phyloP scores from a whole-genome alignment of 164 flowering plant species.

The Kalanchoe fedtschenkoi region DNA sequence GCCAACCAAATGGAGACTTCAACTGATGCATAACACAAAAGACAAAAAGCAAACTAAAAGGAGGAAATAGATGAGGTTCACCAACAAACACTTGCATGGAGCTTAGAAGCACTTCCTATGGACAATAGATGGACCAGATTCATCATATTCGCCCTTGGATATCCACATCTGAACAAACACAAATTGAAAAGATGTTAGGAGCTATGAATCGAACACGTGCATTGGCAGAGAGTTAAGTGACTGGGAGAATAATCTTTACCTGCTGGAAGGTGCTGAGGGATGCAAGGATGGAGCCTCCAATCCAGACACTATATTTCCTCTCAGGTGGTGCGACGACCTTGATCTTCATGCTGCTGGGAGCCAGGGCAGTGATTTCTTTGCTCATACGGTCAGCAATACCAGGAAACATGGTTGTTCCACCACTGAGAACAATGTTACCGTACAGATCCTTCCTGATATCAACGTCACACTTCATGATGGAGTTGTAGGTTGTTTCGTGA shows the following conservation, averaged over 20 bases:
- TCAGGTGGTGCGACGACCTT: slow-evolving; percentile 15
- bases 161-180: slow-evolving; percentile 12
- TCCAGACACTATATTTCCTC: slow-evolving; percentile 15
- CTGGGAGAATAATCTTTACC: background rate
- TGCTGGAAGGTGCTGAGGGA: slow-evolving; percentile 16
- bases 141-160: slow-evolving; percentile 12
- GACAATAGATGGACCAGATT: slow-evolving; percentile 13
- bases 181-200: background rate
- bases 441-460: slow-evolving; percentile 14
- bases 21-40: background rate
- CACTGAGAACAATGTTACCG: slow-evolving; percentile 15
- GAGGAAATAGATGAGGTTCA: background rate
- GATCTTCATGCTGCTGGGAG: slow-evolving; percentile 17
- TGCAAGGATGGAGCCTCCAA: slow-evolving; percentile 12
- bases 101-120: slow-evolving; percentile 15
- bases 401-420: slow-evolving; percentile 18
- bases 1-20: background rate
- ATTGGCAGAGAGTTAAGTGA: background rate
- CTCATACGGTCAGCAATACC: slow-evolving; percentile 15
- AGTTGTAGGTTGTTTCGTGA: slow-evolving; percentile 16
- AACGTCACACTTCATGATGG: slow-evolving; percentile 17
- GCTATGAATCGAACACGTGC: background rate
- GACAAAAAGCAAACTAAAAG: background rate
- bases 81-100: background rate
- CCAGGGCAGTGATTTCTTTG: slow-evolving; percentile 15